Conservation (phyloP, 371 early-diverging fungal genomes). For the Chytridiales sp. region DNA sequence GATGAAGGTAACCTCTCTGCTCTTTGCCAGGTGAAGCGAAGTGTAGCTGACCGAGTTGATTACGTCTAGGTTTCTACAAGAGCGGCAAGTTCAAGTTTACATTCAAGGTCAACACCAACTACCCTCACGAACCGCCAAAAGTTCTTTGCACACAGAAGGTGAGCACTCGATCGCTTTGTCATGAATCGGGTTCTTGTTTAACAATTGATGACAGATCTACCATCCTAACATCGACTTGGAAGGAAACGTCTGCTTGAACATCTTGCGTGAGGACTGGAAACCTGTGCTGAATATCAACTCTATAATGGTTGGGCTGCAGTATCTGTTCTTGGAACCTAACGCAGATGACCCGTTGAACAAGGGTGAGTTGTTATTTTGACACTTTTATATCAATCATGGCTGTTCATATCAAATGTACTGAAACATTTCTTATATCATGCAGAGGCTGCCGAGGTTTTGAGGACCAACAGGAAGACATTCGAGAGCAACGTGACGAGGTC, state of each 20-base stretch:
- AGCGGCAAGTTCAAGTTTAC: conserved; percentile 91
- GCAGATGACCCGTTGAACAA: conserved; percentile 99
- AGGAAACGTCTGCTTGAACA: conserved; percentile 98
- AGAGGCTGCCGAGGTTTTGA: conserved; percentile 79
- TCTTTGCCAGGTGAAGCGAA: not conserved
- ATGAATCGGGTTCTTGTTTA: not conserved
- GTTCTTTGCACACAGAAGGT: conserved; percentile 92
- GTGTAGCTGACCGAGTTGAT: not conserved
- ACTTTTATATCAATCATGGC: conserved; percentile 2
- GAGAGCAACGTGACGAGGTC: conserved; percentile 65
- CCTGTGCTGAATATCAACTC: conserved; percentile 97
- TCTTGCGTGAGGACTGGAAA: conserved; percentile 99
- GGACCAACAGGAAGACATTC: conserved; percentile 63
- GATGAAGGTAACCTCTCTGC: conserved; percentile 74
- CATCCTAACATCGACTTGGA: conserved; percentile 99
- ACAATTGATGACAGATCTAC: conserved; percentile 67
- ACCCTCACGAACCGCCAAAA: conserved; percentile 99
- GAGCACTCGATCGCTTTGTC: conserved; percentile 10
- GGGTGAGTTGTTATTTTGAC: conserved; percentile 42
- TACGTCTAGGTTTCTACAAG: conserved; percentile 78
- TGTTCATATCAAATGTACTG: not conserved
- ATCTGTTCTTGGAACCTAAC: conserved; percentile 96
- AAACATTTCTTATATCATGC: not conserved
- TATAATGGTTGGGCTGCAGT: conserved; percentile 93
- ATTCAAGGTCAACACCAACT: conserved; percentile 87